Conservation (phyloP, 73 alveolate genomes). For the Blepharisma stoltei region DNA sequence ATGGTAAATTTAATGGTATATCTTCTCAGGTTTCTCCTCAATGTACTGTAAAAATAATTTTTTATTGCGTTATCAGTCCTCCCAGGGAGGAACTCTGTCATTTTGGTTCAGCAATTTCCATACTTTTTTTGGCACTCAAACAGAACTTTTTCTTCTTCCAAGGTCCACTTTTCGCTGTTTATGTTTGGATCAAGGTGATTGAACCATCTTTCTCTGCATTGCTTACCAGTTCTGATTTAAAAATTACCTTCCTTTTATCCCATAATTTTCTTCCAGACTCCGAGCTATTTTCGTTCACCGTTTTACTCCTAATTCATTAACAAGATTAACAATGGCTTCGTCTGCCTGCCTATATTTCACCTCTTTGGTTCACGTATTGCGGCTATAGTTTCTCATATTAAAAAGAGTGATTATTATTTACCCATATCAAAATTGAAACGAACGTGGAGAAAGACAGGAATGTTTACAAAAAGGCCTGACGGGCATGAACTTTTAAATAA, state of each 20-base stretch:
- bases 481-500: too few relatives aligned
- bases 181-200: constrained; percentile 71
- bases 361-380: too few relatives aligned
- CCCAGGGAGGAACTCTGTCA: constrained; percentile 57
- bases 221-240: constrained; percentile 64
- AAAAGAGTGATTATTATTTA: too few relatives aligned
- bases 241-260: background rate
- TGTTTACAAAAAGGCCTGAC: too few relatives aligned
- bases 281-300: constrained; percentile 47
- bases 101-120: constrained; percentile 80
- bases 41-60: constrained; percentile 61
- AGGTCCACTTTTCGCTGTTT: constrained; percentile 63
- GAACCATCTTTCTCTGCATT: constrained; percentile 81
- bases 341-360: too few relatives aligned
- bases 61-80: constrained; percentile 83
- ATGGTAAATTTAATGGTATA: too few relatives aligned
- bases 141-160: constrained; percentile 66
- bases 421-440: too few relatives aligned
- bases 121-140: constrained; percentile 61
- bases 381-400: too few relatives aligned
- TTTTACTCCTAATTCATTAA: background rate
- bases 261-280: constrained; percentile 6
- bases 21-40: constrained; percentile 24
- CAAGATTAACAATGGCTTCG: background rate
- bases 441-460: too few relatives aligned